Evolutionary conservation across 2,329 filamentous ascomycete species (phyloP).

Genomic region (Berkeleyomyces rouxiae): DNA sequence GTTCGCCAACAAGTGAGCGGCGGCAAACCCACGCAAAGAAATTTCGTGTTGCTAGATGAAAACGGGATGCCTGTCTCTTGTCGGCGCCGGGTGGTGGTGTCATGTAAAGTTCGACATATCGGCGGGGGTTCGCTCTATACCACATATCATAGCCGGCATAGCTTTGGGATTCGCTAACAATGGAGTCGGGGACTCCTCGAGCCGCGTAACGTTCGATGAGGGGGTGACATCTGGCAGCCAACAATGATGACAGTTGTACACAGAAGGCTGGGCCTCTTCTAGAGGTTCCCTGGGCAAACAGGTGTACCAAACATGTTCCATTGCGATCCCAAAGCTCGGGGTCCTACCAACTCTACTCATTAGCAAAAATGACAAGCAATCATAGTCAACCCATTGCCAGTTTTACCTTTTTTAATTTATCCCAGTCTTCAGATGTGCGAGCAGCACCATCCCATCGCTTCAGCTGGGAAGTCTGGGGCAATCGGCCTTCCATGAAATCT

Average conservation of each 20-base stretch:
- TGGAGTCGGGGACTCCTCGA: slow-evolving; percentile 1
- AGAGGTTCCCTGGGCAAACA: slow-evolving; percentile 50
- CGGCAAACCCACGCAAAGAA: slow-evolving; percentile 56
- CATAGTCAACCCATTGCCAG: slow-evolving; percentile 16
- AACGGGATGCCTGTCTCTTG: slow-evolving; percentile 38
- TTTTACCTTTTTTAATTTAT: slow-evolving; percentile 30
- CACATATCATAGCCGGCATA: slow-evolving; percentile 21
- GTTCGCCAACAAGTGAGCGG: slow-evolving; percentile 48
- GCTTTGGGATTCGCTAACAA: slow-evolving; percentile 1
- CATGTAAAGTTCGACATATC: slow-evolving; percentile 47
- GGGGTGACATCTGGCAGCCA: slow-evolving; percentile 40
- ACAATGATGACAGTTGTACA: slow-evolving; percentile 40
- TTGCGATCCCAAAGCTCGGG: slow-evolving; percentile 51
- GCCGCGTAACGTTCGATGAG: slow-evolving; percentile 36
- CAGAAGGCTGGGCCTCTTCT: slow-evolving; percentile 50
- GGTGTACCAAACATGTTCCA: slow-evolving; percentile 53
- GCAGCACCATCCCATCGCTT: slow-evolving; percentile 36
- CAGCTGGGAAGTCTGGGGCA: slow-evolving; percentile 20
- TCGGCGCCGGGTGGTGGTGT: slow-evolving; percentile 40
- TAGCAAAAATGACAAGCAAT: neutral
- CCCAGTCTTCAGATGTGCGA: slow-evolving; percentile 28
- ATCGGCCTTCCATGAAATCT: slow-evolving; percentile 19
- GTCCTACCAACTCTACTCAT: slow-evolving; percentile 34
- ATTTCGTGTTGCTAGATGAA: slow-evolving; percentile 56
- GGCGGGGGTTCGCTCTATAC: slow-evolving; percentile 19